Evolutionary conservation across 1,139 yeast genomes (phyloP).

Genomic region (Entelexis sorbosivorans): DNA sequence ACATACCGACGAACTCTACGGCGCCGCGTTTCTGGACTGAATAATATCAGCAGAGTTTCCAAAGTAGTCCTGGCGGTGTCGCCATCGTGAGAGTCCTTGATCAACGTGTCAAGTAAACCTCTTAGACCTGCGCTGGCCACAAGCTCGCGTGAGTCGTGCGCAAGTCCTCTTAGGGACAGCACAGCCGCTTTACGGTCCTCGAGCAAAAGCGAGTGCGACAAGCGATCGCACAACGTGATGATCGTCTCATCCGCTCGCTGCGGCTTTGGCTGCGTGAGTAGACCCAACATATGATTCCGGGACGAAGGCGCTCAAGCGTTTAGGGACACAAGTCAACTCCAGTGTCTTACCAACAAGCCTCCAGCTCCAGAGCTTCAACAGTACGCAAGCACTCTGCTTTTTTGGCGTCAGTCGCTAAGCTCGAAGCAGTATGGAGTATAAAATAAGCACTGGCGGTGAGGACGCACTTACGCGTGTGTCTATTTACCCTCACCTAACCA

Average conservation of each 20-base stretch:
- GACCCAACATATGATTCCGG: slow-evolving; percentile 18
- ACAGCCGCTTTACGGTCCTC: slow-evolving; percentile 89
- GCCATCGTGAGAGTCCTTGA: slow-evolving; percentile 53
- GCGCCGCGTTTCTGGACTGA: slow-evolving; percentile 28
- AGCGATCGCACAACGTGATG: slow-evolving; percentile 75
- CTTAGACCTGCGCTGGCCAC: slow-evolving; percentile 84
- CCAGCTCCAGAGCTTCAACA: too few species aligned
- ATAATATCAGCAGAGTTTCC: slow-evolving; percentile 73
- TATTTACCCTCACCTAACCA: slow-evolving; percentile 2
- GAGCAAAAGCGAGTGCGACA: slow-evolving; percentile 69
- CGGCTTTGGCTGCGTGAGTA: slow-evolving; percentile 40
- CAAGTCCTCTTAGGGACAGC: slow-evolving; percentile 76
- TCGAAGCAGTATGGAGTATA: neutral
- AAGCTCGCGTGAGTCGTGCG: slow-evolving; percentile 77
- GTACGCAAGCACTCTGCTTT: neutral
- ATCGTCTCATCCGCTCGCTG: slow-evolving; percentile 76
- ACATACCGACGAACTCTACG: slow-evolving; percentile 44
- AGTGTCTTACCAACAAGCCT: too few species aligned
- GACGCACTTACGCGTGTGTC: neutral
- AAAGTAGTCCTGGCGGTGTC: slow-evolving; percentile 71
- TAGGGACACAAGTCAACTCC: neutral
- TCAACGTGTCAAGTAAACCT: slow-evolving; percentile 58
- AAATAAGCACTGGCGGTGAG: neutral
- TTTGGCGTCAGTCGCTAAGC: neutral
- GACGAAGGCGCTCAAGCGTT: too few species aligned